These are phyloP conservation scores for Fimicolochytrium jonesii DNA, from an alignment of 192 early-diverging fungal species.

Conservation along the genomic window DNA sequence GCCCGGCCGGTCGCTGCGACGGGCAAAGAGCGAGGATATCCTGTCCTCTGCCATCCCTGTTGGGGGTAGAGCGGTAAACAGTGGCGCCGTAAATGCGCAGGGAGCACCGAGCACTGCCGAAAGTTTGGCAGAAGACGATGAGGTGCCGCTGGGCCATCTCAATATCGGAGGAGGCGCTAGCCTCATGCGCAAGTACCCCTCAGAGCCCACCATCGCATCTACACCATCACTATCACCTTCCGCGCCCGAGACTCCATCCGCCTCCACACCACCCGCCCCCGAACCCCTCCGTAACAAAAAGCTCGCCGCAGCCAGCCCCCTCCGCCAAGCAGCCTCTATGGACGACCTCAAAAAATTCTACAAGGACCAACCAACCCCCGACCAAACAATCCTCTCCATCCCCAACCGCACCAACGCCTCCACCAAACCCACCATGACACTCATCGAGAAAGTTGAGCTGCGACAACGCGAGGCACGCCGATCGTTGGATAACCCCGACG, in stretches of 20 bases:
- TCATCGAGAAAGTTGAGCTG: background rate
- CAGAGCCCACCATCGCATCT: background rate
- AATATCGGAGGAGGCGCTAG: background rate
- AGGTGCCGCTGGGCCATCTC: background rate
- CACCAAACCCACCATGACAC: conserved; percentile 1
- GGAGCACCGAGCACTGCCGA: too few species aligned
- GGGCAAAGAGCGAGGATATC: background rate
- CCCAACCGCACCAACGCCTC: too few species aligned
- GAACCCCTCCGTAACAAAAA: too few species aligned
- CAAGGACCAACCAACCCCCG: background rate
- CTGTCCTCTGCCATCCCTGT: too few species aligned
- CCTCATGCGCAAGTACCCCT: too few species aligned
- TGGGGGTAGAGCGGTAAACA: too few species aligned
- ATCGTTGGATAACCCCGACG: too few species aligned
- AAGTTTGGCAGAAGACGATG: too few species aligned
- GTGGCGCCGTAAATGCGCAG: background rate
- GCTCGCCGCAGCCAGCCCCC: background rate
- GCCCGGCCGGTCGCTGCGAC: background rate
- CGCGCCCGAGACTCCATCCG: background rate
- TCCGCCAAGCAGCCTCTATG: background rate
- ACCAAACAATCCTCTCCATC: background rate
- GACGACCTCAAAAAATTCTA: background rate
- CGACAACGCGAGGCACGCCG: background rate
- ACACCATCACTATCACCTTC: background rate
- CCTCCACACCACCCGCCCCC: background rate